These are phyloP conservation scores for Saccharum officinarum DNA, from an alignment of 176 grass and related monocot genomes.

Conservation along the genomic window DNA sequence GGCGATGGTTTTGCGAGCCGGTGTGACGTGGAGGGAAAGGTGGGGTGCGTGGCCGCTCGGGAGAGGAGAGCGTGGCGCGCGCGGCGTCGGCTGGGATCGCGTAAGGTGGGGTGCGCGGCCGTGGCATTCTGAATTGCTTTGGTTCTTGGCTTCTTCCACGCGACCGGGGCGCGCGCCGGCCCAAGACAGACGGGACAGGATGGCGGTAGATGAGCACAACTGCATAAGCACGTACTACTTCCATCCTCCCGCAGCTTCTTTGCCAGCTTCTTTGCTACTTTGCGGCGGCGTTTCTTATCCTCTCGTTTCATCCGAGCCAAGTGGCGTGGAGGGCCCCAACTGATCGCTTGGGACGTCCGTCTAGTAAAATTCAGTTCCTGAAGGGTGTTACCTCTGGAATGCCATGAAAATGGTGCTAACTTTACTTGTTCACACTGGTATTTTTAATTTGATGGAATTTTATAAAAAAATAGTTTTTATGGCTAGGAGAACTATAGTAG, in stretches of 20 bases:
- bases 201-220: background rate
- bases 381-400: too few species aligned
- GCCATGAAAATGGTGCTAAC: too few species aligned
- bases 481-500: too few species aligned
- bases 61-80: constrained; percentile 13
- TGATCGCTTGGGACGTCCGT: background rate
- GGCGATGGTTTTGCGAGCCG: constrained; percentile 29
- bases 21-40: constrained; percentile 7
- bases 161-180: too few species aligned
- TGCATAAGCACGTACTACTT: background rate
- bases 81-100: constrained; percentile 26
- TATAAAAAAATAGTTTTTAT: too few species aligned
- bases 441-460: too few species aligned
- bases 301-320: background rate
- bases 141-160: background rate
- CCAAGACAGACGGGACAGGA: background rate
- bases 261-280: background rate
- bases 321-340: background rate
- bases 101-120: background rate
- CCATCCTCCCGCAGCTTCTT: background rate
- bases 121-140: background rate
- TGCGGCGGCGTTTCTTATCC: background rate
- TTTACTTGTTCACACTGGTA: too few species aligned
- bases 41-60: background rate
- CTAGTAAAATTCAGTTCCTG: background rate